phyloP scores from a whole-genome alignment of 2,329 filamentous ascomycete species.

The Phoma sp. region DNA sequence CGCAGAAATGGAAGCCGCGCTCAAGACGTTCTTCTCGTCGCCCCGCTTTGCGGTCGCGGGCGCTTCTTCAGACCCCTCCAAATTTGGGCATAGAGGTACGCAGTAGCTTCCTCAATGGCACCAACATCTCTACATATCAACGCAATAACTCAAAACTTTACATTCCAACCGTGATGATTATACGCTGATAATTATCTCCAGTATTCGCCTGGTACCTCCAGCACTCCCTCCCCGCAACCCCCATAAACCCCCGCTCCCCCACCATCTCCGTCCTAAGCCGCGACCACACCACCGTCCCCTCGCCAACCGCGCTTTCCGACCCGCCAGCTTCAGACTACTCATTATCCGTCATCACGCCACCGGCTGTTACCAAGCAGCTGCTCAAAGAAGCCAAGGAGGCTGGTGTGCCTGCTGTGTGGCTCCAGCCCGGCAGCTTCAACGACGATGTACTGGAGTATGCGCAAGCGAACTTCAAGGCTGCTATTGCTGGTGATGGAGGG shows the following conservation, averaged over 20 bases:
- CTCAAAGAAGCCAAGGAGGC: conserved; percentile 76
- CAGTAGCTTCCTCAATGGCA: conserved; percentile 1
- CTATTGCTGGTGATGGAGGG: conserved; percentile 60
- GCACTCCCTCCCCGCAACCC: conserved; percentile 76
- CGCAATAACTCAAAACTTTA: no score
- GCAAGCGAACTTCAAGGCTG: conserved; percentile 70
- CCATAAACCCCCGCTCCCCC: conserved; percentile 77
- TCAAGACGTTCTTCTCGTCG: conserved; percentile 79
- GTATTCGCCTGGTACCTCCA: conserved; percentile 89
- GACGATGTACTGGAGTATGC: conserved; percentile 75
- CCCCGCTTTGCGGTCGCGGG: conserved; percentile 86
- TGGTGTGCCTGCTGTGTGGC: conserved; percentile 66
- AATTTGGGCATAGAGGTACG: conserved; percentile 87
- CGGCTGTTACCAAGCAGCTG: conserved; percentile 73
- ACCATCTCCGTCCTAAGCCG: conserved; percentile 67
- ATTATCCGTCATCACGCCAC: conserved; percentile 87
- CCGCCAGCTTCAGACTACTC: conserved; percentile 65
- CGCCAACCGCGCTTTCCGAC: conserved; percentile 66
- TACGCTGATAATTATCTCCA: conserved; percentile 45
- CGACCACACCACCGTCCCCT: conserved; percentile 68
- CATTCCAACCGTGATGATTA: background rate
- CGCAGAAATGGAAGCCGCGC: conserved; percentile 67
- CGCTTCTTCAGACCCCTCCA: conserved; percentile 80
- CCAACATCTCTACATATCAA: background rate
- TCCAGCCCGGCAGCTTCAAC: conserved; percentile 90